Evolutionary conservation across 257 asterid genomes (phyloP).

Genomic region (Penstemon newberryi): DNA sequence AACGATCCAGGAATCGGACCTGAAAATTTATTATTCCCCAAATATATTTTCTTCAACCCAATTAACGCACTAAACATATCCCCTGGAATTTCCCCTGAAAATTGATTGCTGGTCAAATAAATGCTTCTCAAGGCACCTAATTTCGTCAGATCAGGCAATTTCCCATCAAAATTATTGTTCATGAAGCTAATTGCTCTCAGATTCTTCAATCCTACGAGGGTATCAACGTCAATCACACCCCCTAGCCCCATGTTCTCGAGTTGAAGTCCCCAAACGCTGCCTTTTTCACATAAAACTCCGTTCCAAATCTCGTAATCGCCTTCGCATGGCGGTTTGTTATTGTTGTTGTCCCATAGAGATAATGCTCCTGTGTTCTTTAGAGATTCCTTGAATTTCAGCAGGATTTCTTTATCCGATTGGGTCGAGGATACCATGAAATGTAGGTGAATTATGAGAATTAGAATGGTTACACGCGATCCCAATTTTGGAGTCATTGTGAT

Average conservation of each 20-base stretch:
- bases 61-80: conserved; percentile 42
- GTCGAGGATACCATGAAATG: conserved; percentile 13
- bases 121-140: conserved; percentile 41
- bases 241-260: conserved; percentile 50
- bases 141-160: conserved; percentile 40
- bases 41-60: conserved; percentile 54
- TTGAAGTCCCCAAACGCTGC: conserved; percentile 44
- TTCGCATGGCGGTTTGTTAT: conserved; percentile 38
- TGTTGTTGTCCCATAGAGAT: conserved; percentile 36
- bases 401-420: conserved; percentile 41
- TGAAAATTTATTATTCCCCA: conserved; percentile 43
- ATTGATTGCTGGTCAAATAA: conserved; percentile 45
- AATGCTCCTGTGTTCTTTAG: conserved; percentile 31
- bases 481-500: conserved; percentile 33
- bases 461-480: background rate
- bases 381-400: conserved; percentile 44
- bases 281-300: conserved; percentile 44
- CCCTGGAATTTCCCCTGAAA: conserved; percentile 42
- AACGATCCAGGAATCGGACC: conserved; percentile 49
- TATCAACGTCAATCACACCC: conserved; percentile 50
- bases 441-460: conserved; percentile 1
- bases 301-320: conserved; percentile 34
- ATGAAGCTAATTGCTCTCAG: conserved; percentile 48
- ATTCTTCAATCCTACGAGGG: conserved; percentile 33
- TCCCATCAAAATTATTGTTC: conserved; percentile 52